Conservation (phyloP, 2,329 filamentous ascomycete genomes). For the Colletotrichum sublineola region DNA sequence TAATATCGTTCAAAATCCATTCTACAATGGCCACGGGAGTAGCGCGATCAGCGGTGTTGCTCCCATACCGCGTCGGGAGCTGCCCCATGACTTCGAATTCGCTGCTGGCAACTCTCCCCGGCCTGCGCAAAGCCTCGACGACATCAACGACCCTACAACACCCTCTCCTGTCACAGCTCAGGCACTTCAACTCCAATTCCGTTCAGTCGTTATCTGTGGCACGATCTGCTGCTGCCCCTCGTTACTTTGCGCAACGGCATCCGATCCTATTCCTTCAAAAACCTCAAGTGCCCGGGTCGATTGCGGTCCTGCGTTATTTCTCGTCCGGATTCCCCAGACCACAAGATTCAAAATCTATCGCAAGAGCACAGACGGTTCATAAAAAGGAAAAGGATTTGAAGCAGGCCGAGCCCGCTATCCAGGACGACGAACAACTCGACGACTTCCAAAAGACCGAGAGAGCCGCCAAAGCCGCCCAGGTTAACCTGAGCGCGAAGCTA, state of each 20-base stretch:
- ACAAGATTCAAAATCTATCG: conserved; percentile 41
- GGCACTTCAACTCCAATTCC: conserved; percentile 17
- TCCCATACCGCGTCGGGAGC: conserved; percentile 59
- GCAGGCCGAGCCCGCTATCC: conserved; percentile 52
- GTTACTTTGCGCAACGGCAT: neutral
- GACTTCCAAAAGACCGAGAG: conserved; percentile 80
- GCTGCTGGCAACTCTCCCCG: conserved; percentile 40
- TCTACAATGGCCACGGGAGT: conserved; percentile 54
- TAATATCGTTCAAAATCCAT: conserved; percentile 25
- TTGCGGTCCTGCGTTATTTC: conserved; percentile 47
- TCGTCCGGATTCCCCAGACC: conserved; percentile 47
- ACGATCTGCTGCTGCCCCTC: neutral
- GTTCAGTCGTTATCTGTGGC: neutral
- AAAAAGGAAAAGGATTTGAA: conserved; percentile 43
- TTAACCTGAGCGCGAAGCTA: conserved; percentile 89
- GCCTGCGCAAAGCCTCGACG: conserved; percentile 36
- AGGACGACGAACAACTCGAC: conserved; percentile 52
- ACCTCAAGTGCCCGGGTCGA: conserved; percentile 10
- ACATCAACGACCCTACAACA: conserved; percentile 27
- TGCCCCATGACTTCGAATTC: conserved; percentile 40
- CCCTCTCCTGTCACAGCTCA: conserved; percentile 27
- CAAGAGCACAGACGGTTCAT: neutral
- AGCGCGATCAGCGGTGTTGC: conserved; percentile 62
- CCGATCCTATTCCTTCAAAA: conserved; percentile 5
- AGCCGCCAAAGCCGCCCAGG: conserved; percentile 86